A percentile compares a stretch with the other conserved stretches of the same genome.
phyloP scores from a whole-genome alignment of 2,329 filamentous ascomycete species.

The Harringtonia aguacate region DNA sequence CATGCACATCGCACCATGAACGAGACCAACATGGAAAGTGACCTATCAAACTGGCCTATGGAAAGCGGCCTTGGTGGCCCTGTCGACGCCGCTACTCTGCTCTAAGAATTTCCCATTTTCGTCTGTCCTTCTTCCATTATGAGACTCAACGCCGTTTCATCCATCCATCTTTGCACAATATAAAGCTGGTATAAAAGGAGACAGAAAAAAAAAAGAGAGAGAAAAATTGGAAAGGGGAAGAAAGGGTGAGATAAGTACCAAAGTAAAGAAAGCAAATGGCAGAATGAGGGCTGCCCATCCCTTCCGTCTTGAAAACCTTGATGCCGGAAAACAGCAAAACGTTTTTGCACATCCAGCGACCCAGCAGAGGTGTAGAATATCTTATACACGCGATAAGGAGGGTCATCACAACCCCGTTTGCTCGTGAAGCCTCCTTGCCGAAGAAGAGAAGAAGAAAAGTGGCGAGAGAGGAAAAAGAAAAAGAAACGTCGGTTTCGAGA shows the following conservation, averaged over 20 bases:
- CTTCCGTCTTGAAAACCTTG: no score
- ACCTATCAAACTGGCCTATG: not conserved
- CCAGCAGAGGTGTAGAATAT: no score
- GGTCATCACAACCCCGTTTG: conserved; percentile 18
- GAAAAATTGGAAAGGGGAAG: conserved; percentile 4
- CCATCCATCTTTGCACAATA: not conserved
- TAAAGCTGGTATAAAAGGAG: conserved; percentile 3
- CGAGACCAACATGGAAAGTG: no score
- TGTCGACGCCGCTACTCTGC: not conserved
- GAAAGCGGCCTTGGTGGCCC: not conserved
- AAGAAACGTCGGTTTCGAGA: no score
- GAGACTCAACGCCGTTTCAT: not conserved
- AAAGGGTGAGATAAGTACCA: no score
- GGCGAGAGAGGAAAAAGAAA: not conserved
- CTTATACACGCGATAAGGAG: no score
- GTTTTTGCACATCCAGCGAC: no score
- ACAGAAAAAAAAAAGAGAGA: conserved; percentile 7
- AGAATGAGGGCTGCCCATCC: no score
- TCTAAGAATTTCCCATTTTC: not conserved
- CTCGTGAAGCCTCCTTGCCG: not conserved
- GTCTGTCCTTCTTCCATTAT: not conserved
- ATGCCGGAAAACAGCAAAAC: no score
- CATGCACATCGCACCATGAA: no score
- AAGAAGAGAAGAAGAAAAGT: not conserved
- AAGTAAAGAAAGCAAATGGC: no score